Conservation (phyloP, 768 basidiomycete species). For the Podaxis sp. region DNA sequence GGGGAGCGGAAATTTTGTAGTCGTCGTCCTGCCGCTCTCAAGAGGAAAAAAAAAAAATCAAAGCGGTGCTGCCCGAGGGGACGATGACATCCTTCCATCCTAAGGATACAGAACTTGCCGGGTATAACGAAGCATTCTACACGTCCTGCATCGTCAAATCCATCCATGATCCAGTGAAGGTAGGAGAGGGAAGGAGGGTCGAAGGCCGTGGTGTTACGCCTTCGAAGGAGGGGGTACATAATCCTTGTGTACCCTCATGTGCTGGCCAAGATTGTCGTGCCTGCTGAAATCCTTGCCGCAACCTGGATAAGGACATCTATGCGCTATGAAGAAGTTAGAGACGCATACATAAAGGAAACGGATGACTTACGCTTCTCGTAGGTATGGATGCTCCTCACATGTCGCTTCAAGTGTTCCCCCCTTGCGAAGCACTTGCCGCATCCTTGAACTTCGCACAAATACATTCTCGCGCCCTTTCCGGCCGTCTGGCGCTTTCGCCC, state of each 20-base stretch:
- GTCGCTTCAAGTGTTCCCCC: conserved; percentile 88
- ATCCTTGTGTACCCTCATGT: conserved; percentile 78
- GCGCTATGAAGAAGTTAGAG: conserved; percentile 46
- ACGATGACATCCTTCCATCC: conserved; percentile 13
- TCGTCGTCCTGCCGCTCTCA: conserved; percentile 1
- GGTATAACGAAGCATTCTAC: conserved; percentile 3
- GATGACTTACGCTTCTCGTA: conserved; percentile 82
- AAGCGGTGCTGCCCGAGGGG: not conserved
- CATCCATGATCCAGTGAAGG: conserved; percentile 3
- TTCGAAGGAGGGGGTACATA: conserved; percentile 33
- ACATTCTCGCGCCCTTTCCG: conserved; percentile 44
- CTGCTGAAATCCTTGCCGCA: conserved; percentile 85
- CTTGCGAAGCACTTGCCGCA: conserved; percentile 89
- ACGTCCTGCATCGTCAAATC: conserved; percentile 3
- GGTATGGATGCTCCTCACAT: conserved; percentile 86
- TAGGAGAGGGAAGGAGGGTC: conserved; percentile 14
- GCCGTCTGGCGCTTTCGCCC: conserved; percentile 35
- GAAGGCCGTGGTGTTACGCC: conserved; percentile 14
- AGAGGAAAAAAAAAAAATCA: not conserved
- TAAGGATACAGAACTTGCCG: not conserved
- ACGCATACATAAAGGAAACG: conserved; percentile 13
- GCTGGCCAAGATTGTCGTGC: conserved; percentile 87
- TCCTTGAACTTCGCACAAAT: conserved; percentile 75
- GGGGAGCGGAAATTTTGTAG: not conserved
- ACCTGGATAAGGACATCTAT: conserved; percentile 74